Evolutionary conservation across 2,329 filamentous ascomycete species (phyloP), one percentile per base, ranked within the genome.

Genomic region (Cordyceps fumosorosea): DNA sequence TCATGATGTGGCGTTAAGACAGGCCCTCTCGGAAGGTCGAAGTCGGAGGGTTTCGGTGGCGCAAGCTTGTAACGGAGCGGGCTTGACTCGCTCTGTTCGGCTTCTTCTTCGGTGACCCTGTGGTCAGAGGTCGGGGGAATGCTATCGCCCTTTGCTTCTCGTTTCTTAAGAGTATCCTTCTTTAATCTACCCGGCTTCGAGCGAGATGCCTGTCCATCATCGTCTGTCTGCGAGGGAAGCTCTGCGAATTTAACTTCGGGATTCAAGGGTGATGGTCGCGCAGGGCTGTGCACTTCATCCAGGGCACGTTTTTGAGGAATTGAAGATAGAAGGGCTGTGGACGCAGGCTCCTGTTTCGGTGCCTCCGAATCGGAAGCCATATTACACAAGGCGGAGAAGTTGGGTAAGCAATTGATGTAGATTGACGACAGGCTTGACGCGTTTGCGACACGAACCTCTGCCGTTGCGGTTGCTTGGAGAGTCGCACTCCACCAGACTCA

Each of bases 191-290:
- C 69, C 42, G 79, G 76, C 64, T 77, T 77, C 42, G 69, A 68
- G 29, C 72, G 71, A 40, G 66, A 66, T n/a, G 67, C 60, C 24
- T 73, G 72, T 11, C 69, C 64, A 66, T 78, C 80, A 66, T 84
- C 82, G 42, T 82, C 80, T 14, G 73, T 69, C 67, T 76, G 71
- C 16, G 72, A 69, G 24, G 74, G 73, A 3, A 73, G 68, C 60
- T 76, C 77, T 48, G 70, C 70, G 11, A 72, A 67, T 64, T 72
- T 83, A 65, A 81, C 80, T 52, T 88, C 85, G 53, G 87, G 86
- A 68, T 92, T 92, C 65, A 93, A 82, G 32, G 89, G 89, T 12
- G 89, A 93, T 3, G 89, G 85, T 2, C 91, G 80, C 14, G 86
- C 81, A 5, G 89, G 89, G 64, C 82, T 82, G 73, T 92, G 86